Evolutionary conservation across 2,329 filamentous ascomycete species (phyloP), one percentile per base, ranked within the genome.

Genomic region (Beauveria pseudobassiana): DNA sequence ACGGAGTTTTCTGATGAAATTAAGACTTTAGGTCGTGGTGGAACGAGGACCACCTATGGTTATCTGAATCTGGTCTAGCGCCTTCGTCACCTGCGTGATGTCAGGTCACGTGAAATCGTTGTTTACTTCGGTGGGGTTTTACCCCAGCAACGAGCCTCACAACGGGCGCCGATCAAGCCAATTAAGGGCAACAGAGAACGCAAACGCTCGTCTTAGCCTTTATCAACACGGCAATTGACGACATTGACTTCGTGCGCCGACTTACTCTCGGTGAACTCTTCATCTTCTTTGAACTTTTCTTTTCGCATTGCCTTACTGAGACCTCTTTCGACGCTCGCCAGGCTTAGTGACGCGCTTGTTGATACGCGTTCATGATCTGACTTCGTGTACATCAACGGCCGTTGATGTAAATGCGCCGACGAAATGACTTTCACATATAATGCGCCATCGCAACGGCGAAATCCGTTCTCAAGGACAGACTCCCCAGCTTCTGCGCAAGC

Each of bases 401-500:
- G 66, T 71, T 69, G 64, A 70, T 71, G 69, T 64, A 60, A 62
- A 65, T 64, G 45, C 62, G 60, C 49, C 45, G 46, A 62, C 48
- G 64, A 62, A 46, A 76, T 76, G 75, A 68, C 75, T 57, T 75
- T 73, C 63, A 71, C 72, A 63, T 63, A 67, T 65, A 71, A 70
- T 62, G 68, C 68, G 64, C 69, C 72, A 74, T 84, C 87, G 67
- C 84, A 88, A 72, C 90, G 87, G 79, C 87, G 91, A 69, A 89
- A 91, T 76, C 89, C 90, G 18, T 96, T 96, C 72, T 81, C 82
- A 63, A 84, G 91, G 71, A 85, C 86, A 59, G 78, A 81, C 50
- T 88, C 89, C 18, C 82, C 87, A 24, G 89, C 90, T 38, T 83
- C 88, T 48, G 81, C 78, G 55, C 80, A 85, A 42, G 77, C 73